Conservation (phyloP, 2,329 filamentous ascomycete species). For the Pseudogymnoascus sp. region DNA sequence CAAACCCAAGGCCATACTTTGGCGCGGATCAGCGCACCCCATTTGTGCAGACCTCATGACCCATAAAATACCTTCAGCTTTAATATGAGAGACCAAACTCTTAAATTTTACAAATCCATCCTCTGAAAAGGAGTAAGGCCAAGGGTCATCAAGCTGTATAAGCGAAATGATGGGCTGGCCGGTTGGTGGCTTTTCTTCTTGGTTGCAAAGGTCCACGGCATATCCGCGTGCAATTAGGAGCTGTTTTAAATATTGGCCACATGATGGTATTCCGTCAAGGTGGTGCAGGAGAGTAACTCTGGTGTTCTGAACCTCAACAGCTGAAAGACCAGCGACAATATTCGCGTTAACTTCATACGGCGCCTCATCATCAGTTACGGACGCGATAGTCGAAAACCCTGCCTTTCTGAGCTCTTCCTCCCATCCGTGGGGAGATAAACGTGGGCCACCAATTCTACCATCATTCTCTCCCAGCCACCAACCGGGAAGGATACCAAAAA, state of each 20-base stretch:
- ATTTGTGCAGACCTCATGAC: conserved; percentile 16
- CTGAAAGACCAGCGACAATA: conserved; percentile 15
- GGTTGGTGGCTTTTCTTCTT: conserved; percentile 10
- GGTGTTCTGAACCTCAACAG: neutral
- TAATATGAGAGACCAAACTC: neutral
- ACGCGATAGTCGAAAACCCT: conserved; percentile 27
- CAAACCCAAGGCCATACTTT: conserved; percentile 15
- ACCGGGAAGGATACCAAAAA: conserved; percentile 21
- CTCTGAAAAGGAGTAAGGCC: neutral
- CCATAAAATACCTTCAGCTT: conserved; percentile 16
- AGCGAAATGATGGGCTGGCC: conserved; percentile 12
- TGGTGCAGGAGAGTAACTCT: neutral
- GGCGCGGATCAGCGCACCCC: conserved; percentile 17
- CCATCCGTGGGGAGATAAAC: conserved; percentile 22
- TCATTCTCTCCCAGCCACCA: conserved; percentile 28
- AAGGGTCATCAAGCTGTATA: neutral
- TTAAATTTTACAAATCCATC: neutral
- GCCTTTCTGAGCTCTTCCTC: conserved; percentile 19
- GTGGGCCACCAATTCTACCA: conserved; percentile 20
- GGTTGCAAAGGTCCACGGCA: neutral
- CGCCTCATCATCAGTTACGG: conserved; percentile 18
- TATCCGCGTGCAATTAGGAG: conserved; percentile 9
- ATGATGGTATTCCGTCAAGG: neutral
- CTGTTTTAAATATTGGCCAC: neutral
- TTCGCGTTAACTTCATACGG: conserved; percentile 15